Base-by-base conservation (phyloP, 345 rosid species). In the Excoecaria cochinchinensis region DNA sequence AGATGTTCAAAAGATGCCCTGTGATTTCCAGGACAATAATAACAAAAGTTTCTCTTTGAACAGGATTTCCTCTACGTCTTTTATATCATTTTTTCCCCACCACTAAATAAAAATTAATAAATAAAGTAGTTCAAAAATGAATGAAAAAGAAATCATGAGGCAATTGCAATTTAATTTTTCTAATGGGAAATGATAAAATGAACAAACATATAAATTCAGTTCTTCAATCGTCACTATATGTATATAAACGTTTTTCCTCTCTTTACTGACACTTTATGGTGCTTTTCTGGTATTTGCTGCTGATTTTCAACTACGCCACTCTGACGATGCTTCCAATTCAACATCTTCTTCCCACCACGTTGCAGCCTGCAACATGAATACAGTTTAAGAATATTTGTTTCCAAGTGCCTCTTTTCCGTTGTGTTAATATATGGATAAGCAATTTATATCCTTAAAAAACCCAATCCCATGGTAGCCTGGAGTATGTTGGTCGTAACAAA, bases 261-360 rank as follows among this genome's bases (percentile, higher is more conserved):
- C 25, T 15, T 67, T 36, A 36, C 55, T 22, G 1, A 15, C 8
- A 53, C 25, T 67, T 55, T n/a, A 4, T 38, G 7, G 22, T n/a
- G 52, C 56, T 55, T 65, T 13, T 13, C 75, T 25, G 52, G 3
- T 73, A 36, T 72, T 13, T 52, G 51, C 25, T 48, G 40, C 52
- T 67, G 62, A 47, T 21, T 16, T 75, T 88, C 84, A 94, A 82
- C 59, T 92, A 67, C 97, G 95, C 98, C 97, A 94, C 22, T 89
- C 95, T 7, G 97, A 84, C 31, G 95, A 94, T 77, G 58, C 78
- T 82, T 94, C 98, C 70, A 88, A 82, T 24, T 94, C 97, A 50
- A 88, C 84, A 64, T 88, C 97, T 84, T 94, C 98, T 84, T 94
- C 98, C 98, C 97, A 91, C 97, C 98, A 94, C 21, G 97, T 94